Percentiles rank a stretch among this genome's conserved stretches.
phyloP scores from a whole-genome alignment of 192 early-diverging fungal species.

The Dimargaris xerosporica region DNA sequence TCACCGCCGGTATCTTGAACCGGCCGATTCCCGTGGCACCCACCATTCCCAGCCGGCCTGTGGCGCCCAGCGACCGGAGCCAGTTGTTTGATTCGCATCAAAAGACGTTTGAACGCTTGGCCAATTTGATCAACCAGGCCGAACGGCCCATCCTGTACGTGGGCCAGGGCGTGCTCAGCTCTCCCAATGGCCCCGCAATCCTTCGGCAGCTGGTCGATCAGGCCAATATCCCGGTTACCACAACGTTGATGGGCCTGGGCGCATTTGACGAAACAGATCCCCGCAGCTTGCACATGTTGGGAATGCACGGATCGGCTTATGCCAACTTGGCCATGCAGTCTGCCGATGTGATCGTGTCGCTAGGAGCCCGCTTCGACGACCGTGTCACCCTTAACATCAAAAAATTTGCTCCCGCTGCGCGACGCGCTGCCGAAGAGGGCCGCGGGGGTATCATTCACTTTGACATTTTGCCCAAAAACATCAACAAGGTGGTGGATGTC shows the following conservation, averaged over 20 bases:
- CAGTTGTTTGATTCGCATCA: conserved; percentile 32
- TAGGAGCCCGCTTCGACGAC: conserved; percentile 97
- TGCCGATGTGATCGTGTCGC: conserved; percentile 85
- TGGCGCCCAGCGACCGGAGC: conserved; percentile 29
- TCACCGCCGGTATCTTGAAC: conserved; percentile 78
- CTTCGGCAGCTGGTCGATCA: conserved; percentile 70
- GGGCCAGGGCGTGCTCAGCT: conserved; percentile 76
- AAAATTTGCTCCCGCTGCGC: conserved; percentile 87
- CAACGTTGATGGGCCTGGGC: conserved; percentile 86
- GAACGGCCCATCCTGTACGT: conserved; percentile 90
- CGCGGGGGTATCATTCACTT: conserved; percentile 97
- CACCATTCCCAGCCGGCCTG: conserved; percentile 55
- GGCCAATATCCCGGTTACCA: conserved; percentile 93
- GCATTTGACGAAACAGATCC: conserved; percentile 87
- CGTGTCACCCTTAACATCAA: conserved; percentile 87
- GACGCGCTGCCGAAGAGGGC: conserved; percentile 66
- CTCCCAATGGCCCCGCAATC: conserved; percentile 64
- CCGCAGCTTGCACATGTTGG: conserved; percentile 88
- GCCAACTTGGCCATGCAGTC: conserved; percentile 97
- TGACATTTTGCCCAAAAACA: conserved; percentile 99
- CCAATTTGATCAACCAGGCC: conserved; percentile 72
- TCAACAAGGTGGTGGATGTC: conserved; percentile 94
- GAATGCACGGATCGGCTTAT: conserved; percentile 97
- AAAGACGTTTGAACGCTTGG: conserved; percentile 48
- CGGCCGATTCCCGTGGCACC: conserved; percentile 64